Percentiles rank a stretch among this genome's conserved stretches.
Conservation (phyloP, 805 yeast species). For the Kodamaea restingae region DNA sequence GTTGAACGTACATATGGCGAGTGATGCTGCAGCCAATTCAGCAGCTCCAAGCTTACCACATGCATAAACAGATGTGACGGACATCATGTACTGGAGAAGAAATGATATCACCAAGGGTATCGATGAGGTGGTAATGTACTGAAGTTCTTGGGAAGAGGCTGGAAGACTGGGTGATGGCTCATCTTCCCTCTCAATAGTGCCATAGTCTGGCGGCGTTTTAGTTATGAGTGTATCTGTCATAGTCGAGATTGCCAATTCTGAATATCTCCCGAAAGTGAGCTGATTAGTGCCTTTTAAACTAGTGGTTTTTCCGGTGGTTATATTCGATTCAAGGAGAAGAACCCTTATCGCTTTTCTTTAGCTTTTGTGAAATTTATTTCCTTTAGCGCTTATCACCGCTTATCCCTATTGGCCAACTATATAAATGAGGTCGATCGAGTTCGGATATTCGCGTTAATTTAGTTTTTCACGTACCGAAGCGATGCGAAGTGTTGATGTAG, state of each 20-base stretch:
- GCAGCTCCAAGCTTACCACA: constrained; percentile 23
- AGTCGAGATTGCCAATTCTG: not conserved
- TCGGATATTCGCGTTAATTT: too few species aligned
- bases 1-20: constrained; percentile 25
- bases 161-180: not conserved
- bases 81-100: constrained; percentile 21
- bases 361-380: too few species aligned
- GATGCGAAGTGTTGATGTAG: too few species aligned
- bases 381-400: too few species aligned
- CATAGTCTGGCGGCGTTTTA: not conserved
- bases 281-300: too few species aligned
- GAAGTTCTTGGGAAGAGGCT: constrained; percentile 7
- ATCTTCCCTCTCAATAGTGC: not conserved
- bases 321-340: too few species aligned
- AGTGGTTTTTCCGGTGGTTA: too few species aligned
- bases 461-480: too few species aligned
- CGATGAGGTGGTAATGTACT: constrained; percentile 16
- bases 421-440: too few species aligned
- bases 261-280: too few species aligned
- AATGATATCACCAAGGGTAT: constrained; percentile 23
- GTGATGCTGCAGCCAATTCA: constrained; percentile 25
- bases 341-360: too few species aligned
- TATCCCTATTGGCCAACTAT: too few species aligned
- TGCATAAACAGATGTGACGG: constrained; percentile 22
- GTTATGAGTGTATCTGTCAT: constrained; percentile 4